Evolutionary conservation across 2,329 filamentous ascomycete species (phyloP), one percentile per base, ranked within the genome.

Genomic region (Calonectria pauciramosa): DNA sequence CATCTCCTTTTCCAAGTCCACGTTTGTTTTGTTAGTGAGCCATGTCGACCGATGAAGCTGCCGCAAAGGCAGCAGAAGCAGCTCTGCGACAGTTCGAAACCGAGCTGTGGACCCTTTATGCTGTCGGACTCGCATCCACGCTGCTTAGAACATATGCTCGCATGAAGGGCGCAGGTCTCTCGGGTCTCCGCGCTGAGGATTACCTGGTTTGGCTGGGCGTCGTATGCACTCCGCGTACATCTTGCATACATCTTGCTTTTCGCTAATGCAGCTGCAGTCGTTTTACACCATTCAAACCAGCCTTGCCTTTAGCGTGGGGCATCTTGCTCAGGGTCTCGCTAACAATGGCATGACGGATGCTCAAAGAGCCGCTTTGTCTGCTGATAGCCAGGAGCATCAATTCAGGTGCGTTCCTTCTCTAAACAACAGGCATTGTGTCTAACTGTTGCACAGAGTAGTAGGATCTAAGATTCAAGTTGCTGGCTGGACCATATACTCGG

Each of bases 391-490:
- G 11, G 89, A 91, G 77, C 90, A 87, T 72, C 75, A 80, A 2
- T 47, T 80, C 16, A 81, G 84, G 83, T 83, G 51, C 7, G 78
- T 60, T 68, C 9, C 4, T 23, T 20, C 0, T 16, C 34, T 38
- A 14, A 1, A 2, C 26, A 3, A 4, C 4, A n/a, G 11, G 4
- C 16, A 5, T 14, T 36, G 20, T 47, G 9, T 47, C 36, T 72
- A 6, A 74, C 26, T 13, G 67, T 32, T 2, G 2, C 26, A 1
- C 10, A 86, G 90, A 20, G 84, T 90, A 0, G 83, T 86, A 3
- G 91, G 90, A 0, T 90, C 90, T 16, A 91, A 91, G 78, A 86
- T 89, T 0, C 89, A 91, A 71, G 81, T 92, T 4, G 82, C 88
- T 0, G 89, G 89, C 4, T 91, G 90, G 90, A 86, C 87, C 20